These are phyloP conservation scores for Penicillium italicum DNA, from an alignment of 2,329 filamentous ascomycete genomes.

Conservation along the genomic window DNA sequence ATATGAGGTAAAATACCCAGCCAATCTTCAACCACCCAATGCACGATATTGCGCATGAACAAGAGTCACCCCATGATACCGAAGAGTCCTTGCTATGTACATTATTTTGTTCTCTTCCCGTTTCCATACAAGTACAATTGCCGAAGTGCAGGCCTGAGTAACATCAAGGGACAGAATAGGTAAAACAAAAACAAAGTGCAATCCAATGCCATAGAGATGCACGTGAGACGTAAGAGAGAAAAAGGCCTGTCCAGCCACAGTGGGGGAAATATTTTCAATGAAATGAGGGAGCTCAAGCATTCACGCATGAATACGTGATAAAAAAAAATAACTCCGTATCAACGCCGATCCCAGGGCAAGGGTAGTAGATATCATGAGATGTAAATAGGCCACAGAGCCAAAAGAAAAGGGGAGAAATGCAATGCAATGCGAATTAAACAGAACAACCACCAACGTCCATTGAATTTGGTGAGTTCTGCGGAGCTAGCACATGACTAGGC, in stretches of 20 bases:
- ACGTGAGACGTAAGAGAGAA: neutral
- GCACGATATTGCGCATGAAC: neutral
- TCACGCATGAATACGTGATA: neutral
- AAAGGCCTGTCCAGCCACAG: neutral
- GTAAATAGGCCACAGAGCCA: conserved; percentile 5
- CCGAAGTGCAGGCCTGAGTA: neutral
- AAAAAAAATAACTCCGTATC: neutral
- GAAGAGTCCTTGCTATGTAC: conserved; percentile 4
- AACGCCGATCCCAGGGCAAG: neutral
- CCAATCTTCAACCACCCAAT: neutral
- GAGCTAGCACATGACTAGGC: conserved; percentile 4
- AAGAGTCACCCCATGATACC: neutral
- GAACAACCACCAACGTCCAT: neutral
- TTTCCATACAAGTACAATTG: conserved; percentile 3
- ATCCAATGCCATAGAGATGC: neutral
- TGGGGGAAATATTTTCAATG: neutral
- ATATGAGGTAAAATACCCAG: neutral
- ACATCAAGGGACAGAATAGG: neutral
- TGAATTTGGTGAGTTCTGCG: neutral
- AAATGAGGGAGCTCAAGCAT: neutral
- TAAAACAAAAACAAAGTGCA: neutral
- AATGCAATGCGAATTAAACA: neutral
- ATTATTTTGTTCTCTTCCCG: neutral
- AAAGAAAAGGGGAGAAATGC: neutral
- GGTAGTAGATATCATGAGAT: conserved; percentile 4